These are phyloP conservation scores for Dictyostelium purpureum DNA, from an alignment of 78 protist genomes.

Conservation along the genomic window DNA sequence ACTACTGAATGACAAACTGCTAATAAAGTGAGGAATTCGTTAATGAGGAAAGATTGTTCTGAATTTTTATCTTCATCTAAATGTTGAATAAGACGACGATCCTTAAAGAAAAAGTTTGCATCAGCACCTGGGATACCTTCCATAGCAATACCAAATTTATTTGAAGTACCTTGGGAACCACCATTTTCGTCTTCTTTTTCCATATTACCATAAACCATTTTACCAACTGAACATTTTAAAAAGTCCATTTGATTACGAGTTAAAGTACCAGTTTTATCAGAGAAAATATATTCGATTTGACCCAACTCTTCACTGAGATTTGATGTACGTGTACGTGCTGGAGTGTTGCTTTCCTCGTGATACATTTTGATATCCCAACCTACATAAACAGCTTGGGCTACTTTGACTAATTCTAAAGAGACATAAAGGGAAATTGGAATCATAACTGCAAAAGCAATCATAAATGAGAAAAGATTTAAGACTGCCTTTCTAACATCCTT, in stretches of 20 bases:
- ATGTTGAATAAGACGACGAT: constrained; percentile 42
- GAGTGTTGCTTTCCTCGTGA: constrained; percentile 35
- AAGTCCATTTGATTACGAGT: constrained; percentile 86
- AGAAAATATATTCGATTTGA: constrained; percentile 82
- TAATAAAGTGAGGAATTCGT: constrained; percentile 76
- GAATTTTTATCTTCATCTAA: constrained; percentile 32
- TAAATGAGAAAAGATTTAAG: constrained; percentile 80
- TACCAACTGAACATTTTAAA: constrained; percentile 69
- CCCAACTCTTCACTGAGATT: constrained; percentile 78
- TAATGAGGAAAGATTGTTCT: constrained; percentile 38
- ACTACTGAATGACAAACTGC: constrained; percentile 89
- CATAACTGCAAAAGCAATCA: constrained; percentile 89
- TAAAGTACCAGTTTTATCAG: constrained; percentile 87
- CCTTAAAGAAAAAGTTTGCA: constrained; percentile 37
- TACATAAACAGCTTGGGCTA: constrained; percentile 53
- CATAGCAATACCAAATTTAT: background rate
- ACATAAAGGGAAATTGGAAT: constrained; percentile 84
- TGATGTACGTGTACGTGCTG: constrained; percentile 64
- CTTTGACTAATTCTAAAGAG: constrained; percentile 74
- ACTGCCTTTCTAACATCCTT: constrained; percentile 1
- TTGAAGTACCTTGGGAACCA: background rate
- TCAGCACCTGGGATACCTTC: constrained; percentile 54
- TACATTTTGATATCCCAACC: constrained; percentile 67
- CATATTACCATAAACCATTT: constrained; percentile 51
- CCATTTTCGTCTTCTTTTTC: constrained; percentile 19